Conservation (phyloP, 805 yeast genomes). For the Saccharomycopsis javanensis region DNA sequence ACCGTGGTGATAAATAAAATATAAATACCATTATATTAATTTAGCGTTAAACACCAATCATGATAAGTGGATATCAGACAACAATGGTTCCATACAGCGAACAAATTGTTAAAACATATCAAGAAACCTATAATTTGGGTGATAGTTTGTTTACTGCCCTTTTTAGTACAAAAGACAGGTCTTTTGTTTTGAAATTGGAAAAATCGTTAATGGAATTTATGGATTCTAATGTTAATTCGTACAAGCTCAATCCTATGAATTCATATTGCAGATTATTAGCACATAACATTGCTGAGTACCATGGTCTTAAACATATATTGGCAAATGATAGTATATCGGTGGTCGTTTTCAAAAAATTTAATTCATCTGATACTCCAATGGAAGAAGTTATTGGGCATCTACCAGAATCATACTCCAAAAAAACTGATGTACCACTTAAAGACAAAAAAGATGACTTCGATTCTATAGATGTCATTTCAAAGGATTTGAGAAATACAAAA, state of each 20-base stretch:
- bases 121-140: background rate
- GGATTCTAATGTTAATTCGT: constrained; percentile 31
- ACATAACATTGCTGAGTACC: constrained; percentile 63
- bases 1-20: no score
- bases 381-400: background rate
- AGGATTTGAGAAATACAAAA: background rate
- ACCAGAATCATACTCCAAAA: background rate
- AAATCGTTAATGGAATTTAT: constrained; percentile 36
- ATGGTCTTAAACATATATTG: constrained; percentile 46
- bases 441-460: constrained; percentile 19
- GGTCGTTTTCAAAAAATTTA: constrained; percentile 30
- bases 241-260: constrained; percentile 47
- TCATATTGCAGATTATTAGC: constrained; percentile 59
- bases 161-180: constrained; percentile 37
- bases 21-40: background rate
- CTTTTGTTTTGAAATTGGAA: constrained; percentile 42
- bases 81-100: background rate
- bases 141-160: constrained; percentile 32
- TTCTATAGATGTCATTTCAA: constrained; percentile 3
- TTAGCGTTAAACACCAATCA: background rate
- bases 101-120: background rate
- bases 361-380: constrained; percentile 9
- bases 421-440: constrained; percentile 4
- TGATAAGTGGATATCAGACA: background rate
- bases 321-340: constrained; percentile 43